phyloP scores from a whole-genome alignment of 768 basidiomycete genomes.

The Russula vinacea region DNA sequence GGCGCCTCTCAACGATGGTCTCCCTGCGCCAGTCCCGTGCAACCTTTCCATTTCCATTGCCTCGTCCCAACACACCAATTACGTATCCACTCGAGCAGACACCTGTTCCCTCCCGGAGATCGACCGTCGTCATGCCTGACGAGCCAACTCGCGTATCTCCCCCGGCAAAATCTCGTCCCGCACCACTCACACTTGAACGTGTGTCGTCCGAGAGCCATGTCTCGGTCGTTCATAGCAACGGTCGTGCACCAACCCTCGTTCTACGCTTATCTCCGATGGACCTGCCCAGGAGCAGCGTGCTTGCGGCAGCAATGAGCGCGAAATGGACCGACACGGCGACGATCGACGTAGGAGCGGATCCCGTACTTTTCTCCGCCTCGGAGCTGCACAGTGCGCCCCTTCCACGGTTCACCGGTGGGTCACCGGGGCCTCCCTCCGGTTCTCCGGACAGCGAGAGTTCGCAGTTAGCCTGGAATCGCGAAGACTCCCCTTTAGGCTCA shows the following conservation, averaged over 20 bases:
- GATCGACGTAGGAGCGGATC: background rate
- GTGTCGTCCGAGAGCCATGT: slow-evolving; percentile 8
- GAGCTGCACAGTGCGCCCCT: background rate
- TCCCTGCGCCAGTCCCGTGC: slow-evolving; percentile 1
- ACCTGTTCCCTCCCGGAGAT: background rate
- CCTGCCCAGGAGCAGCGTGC: slow-evolving; percentile 5
- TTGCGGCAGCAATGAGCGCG: slow-evolving; percentile 10
- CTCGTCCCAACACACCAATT: background rate
- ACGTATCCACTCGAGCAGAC: background rate
- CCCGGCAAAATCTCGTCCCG: background rate
- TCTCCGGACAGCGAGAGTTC: background rate
- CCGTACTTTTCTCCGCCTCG: background rate
- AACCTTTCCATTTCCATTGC: slow-evolving; percentile 4
- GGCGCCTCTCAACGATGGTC: slow-evolving; percentile 19
- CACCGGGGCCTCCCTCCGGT: background rate
- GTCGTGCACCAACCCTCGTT: slow-evolving; percentile 28
- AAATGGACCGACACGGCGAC: background rate
- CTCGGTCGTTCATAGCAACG: slow-evolving; percentile 6
- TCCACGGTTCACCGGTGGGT: background rate
- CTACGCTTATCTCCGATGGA: slow-evolving; percentile 18
- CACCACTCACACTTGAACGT: background rate
- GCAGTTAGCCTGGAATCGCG: background rate
- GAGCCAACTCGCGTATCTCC: background rate
- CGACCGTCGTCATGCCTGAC: background rate
- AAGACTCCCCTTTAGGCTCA: background rate